Conservation (phyloP, 192 early-diverging fungal genomes). For the Bifiguratus adelaidae region DNA sequence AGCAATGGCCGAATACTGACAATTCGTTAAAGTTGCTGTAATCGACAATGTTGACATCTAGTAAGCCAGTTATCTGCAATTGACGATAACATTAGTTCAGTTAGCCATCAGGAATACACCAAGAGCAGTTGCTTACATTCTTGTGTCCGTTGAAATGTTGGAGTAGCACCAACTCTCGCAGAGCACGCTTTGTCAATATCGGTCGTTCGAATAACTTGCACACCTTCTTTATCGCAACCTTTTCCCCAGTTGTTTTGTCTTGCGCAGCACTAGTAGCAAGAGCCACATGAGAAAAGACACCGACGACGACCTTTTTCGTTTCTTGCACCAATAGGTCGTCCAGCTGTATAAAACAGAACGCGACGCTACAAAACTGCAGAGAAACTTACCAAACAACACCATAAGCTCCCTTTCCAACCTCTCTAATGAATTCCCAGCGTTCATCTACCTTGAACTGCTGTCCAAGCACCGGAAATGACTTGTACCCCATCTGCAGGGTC, state of each 20-base stretch:
- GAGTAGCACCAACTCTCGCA: slow-evolving; percentile 64
- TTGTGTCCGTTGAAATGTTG: slow-evolving; percentile 64
- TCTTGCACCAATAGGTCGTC: too few relatives aligned
- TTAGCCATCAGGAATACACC: too few relatives aligned
- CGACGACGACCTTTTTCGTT: too few relatives aligned
- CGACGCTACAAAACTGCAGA: too few relatives aligned
- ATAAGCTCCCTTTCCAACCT: slow-evolving; percentile 87
- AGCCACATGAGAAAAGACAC: too few relatives aligned
- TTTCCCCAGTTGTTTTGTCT: slow-evolving; percentile 21
- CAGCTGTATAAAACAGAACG: too few relatives aligned
- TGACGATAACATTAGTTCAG: not conserved
- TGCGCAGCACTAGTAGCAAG: slow-evolving; percentile 22
- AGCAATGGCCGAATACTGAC: slow-evolving; percentile 17
- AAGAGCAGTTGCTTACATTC: slow-evolving; percentile 37
- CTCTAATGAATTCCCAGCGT: slow-evolving; percentile 63
- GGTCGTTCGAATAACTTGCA: slow-evolving; percentile 48
- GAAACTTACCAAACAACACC: slow-evolving; percentile 84
- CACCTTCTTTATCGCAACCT: slow-evolving; percentile 68
- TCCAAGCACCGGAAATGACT: slow-evolving; percentile 29
- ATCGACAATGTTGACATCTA: slow-evolving; percentile 89
- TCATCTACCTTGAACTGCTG: slow-evolving; percentile 37
- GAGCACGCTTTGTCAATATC: slow-evolving; percentile 60
- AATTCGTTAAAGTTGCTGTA: slow-evolving; percentile 86
- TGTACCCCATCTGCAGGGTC: slow-evolving; percentile 34
- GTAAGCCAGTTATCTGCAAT: slow-evolving; percentile 25